These are phyloP conservation scores for Irpex sp. DNA, from an alignment of 1,284 basidiomycete species.

Conservation along the genomic window DNA sequence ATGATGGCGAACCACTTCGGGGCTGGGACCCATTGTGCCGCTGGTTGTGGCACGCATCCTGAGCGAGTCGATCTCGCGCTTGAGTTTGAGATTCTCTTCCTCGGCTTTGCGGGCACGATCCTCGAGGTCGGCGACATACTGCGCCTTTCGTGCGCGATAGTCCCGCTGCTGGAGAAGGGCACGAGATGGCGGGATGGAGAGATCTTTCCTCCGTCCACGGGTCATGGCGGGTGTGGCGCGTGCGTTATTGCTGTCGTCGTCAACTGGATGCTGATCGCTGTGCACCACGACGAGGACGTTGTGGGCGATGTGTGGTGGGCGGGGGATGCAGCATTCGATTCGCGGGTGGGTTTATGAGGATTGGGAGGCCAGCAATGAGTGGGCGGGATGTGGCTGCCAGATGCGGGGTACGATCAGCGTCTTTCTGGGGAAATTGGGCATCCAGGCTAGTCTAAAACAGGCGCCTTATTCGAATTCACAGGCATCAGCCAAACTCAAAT, in stretches of 20 bases:
- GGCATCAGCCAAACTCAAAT: background rate
- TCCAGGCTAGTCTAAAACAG: background rate
- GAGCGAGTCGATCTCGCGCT: conserved; percentile 40
- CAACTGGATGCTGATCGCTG: background rate
- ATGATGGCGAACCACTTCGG: conserved; percentile 39
- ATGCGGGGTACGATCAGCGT: conserved; percentile 8
- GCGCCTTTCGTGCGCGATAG: conserved; percentile 59
- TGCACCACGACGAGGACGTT: background rate
- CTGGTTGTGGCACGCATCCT: conserved; percentile 14
- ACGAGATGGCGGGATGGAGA: conserved; percentile 42
- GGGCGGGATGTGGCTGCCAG: conserved; percentile 14
- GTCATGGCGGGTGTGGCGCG: conserved; percentile 38
- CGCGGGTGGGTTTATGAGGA: background rate
- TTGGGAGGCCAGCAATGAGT: background rate
- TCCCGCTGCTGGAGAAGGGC: conserved; percentile 53
- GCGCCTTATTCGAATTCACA: background rate
- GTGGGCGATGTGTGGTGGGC: background rate
- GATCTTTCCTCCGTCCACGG: conserved; percentile 61
- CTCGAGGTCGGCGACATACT: conserved; percentile 54
- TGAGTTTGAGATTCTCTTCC: conserved; percentile 48
- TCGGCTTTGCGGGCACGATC: conserved; percentile 47
- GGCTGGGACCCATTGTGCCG: conserved; percentile 24
- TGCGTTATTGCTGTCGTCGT: background rate
- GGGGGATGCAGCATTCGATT: background rate
- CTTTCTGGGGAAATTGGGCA: background rate